Conservation (phyloP, 768 basidiomycete species). For the Pleurotus tuoliensis region DNA sequence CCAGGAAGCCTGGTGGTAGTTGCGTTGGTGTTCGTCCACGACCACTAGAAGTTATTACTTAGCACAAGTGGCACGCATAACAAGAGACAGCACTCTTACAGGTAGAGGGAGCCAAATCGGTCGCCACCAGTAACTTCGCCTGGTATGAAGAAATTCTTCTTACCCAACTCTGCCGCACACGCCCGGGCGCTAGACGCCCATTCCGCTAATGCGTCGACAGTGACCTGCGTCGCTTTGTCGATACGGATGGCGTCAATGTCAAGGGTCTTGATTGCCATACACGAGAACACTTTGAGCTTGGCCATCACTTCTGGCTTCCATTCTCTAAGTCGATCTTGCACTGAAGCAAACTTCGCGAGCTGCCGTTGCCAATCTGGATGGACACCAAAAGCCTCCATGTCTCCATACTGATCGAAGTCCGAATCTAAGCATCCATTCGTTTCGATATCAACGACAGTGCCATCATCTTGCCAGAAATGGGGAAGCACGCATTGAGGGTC, state of each 20-base stretch:
- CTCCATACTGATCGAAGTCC: constrained; percentile 94
- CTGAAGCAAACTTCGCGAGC: constrained; percentile 91
- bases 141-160: constrained; percentile 86
- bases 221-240: constrained; percentile 92
- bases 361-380: constrained; percentile 94
- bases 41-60: constrained; percentile 44
- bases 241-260: constrained; percentile 94
- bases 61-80: neutral
- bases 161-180: constrained; percentile 70
- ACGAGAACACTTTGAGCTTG: constrained; percentile 75
- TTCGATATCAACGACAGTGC: constrained; percentile 53
- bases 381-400: constrained; percentile 97
- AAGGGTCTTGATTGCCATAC: constrained; percentile 82
- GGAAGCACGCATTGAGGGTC: constrained; percentile 77
- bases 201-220: constrained; percentile 70
- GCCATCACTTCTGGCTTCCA: constrained; percentile 80
- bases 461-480: constrained; percentile 77
- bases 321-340: constrained; percentile 93
- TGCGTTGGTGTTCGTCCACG: constrained; percentile 82
- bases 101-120: constrained; percentile 81
- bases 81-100: constrained; percentile 41
- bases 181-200: constrained; percentile 74
- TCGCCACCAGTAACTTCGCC: constrained; percentile 96
- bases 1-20: constrained; percentile 61
- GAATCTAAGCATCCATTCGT: constrained; percentile 71